Base-by-base conservation (phyloP, 2,329 filamentous ascomycete genomes). In the Zasmidium cellare region DNA sequence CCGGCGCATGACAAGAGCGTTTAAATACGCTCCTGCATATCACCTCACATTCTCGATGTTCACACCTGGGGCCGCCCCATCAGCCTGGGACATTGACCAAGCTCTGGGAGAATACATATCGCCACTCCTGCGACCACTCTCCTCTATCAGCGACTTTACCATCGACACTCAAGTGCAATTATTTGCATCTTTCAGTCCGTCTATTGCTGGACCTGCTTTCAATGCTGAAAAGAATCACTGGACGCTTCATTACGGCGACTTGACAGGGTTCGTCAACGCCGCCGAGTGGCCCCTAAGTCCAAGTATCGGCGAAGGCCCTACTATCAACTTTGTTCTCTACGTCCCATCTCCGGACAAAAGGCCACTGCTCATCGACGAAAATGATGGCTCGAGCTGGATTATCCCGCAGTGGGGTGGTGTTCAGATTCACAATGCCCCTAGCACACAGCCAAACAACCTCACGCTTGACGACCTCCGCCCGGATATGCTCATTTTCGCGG, bases 241-340 rank as follows among this genome's bases (percentile, higher is more conserved):
- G 85, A 83, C 79, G 0, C 78, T 99, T 35, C 87, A 84, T 67
- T 92, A 91, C 71, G 89, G 96, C 66, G 92, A 96, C 67, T 81
- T 99, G 1, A 91, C 91, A 38, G 92, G 90, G 1, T 99, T 99
- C 70, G 92, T 99, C 75, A 99, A 99, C 69, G 92, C 93, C 2
- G 94, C 94, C 1, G 94, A 99, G 76, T 99, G 94, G 94, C 94
- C 94, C 0, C 77, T 99, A 2, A 96, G 90, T 61, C 93, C 93
- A 0, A 96, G 91, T 56, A 97, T 99, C 65, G 94, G 92, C 45
- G 87, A 86, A 18, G 93, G 93, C 0, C 94, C 94, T 1, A 99
- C 94, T 0, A 87, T 99, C 70, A 97, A 99, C 75, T 97, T 99
- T 72, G 87, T 97, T 56, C 82, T 97, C 24, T 99, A 94, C 69